Evolutionary conservation across 176 grass and related monocot species (phyloP).

Genomic region (Elaeis guineensis): DNA sequence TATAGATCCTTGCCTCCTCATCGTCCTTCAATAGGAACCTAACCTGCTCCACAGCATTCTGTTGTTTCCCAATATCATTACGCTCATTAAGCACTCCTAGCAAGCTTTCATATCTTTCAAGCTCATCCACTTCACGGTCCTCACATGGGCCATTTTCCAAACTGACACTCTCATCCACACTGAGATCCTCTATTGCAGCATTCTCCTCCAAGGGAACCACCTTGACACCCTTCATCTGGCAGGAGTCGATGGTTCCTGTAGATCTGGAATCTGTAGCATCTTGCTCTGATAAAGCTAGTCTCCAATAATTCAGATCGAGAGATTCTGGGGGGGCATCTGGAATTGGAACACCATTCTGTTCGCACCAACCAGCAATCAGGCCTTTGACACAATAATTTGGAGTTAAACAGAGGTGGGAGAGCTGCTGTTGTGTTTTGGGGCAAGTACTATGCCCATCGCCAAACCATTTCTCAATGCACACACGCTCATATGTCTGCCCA

Average conservation of each 20-base stretch:
- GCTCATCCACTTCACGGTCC: slow-evolving; percentile 12
- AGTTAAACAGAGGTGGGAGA: slow-evolving; percentile 50
- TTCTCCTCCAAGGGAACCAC: slow-evolving; percentile 15
- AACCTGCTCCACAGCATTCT: slow-evolving; percentile 49
- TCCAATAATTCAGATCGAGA: slow-evolving; percentile 53
- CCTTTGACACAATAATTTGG: slow-evolving; percentile 85
- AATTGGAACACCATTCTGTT: slow-evolving; percentile 52
- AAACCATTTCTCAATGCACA: slow-evolving; percentile 90
- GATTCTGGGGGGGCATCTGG: slow-evolving; percentile 60
- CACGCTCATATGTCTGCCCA: slow-evolving; percentile 89
- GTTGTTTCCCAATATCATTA: slow-evolving; percentile 19
- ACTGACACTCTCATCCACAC: too few relatives aligned
- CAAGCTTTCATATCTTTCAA: slow-evolving; percentile 44
- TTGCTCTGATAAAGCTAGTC: slow-evolving; percentile 30
- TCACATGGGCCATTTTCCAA: too few relatives aligned
- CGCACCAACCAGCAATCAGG: slow-evolving; percentile 75
- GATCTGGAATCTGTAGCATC: slow-evolving; percentile 19
- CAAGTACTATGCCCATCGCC: slow-evolving; percentile 52
- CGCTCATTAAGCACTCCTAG: slow-evolving; percentile 32
- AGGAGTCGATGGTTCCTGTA: slow-evolving; percentile 9
- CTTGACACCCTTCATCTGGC: background rate
- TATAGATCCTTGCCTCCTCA: slow-evolving; percentile 40
- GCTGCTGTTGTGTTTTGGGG: slow-evolving; percentile 66
- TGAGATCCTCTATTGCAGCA: background rate
- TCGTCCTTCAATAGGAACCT: slow-evolving; percentile 60